Percentiles rank a stretch among this genome's conserved stretches.
Evolutionary conservation across 192 early-diverging fungal species (phyloP).

Genomic region (Lunasporangiospora selenospora): DNA sequence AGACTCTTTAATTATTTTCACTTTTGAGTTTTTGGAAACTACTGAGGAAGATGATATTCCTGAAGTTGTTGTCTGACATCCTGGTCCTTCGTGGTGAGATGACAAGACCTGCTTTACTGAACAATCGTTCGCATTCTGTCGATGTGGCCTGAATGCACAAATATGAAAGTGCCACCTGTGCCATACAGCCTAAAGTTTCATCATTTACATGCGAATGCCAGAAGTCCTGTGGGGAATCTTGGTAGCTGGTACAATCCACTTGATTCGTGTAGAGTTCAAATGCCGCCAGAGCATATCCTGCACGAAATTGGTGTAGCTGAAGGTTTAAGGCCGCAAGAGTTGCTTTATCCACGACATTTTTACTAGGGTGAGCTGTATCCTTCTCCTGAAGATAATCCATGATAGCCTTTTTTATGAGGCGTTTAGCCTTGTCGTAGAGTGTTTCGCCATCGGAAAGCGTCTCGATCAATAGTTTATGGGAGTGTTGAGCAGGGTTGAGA

Average conservation of each 20-base stretch:
- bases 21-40: conserved; percentile 5
- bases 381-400: not conserved
- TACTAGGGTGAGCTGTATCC: too few species aligned
- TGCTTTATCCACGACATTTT: too few species aligned
- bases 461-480: not conserved
- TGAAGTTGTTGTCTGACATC: not conserved
- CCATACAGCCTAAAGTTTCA: not conserved
- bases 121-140: conserved; percentile 12
- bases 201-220: not conserved
- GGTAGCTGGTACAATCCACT: not conserved
- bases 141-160: conserved; percentile 15
- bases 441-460: not conserved
- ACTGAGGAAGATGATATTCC: conserved; percentile 3
- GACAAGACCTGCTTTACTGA: conserved; percentile 1
- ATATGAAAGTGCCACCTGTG: not conserved
- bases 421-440: conserved; percentile 1
- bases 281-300: not conserved
- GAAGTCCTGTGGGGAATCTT: not conserved
- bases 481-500: conserved; percentile 13
- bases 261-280: not conserved
- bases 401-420: not conserved
- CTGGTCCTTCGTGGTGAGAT: not conserved
- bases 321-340: too few species aligned
- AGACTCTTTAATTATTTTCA: too few species aligned
- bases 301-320: not conserved